phyloP scores from a whole-genome alignment of 306 rosid genomes.

The Vigna mungo region DNA sequence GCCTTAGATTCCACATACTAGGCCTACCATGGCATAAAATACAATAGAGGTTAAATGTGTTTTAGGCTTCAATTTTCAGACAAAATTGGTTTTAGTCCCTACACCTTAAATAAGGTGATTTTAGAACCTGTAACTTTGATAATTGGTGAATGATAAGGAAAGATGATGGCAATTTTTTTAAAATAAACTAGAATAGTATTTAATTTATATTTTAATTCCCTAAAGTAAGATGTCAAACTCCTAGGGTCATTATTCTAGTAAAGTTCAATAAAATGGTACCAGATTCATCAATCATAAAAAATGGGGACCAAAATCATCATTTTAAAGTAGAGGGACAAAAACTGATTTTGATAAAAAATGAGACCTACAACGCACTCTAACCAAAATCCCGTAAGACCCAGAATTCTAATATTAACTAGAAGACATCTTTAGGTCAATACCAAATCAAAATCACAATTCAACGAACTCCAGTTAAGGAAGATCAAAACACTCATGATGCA shows the following conservation, averaged over 20 bases:
- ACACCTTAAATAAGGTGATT: neutral
- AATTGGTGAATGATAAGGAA: neutral
- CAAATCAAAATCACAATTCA: conserved; percentile 9
- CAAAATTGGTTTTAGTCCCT: neutral
- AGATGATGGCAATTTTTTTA: too few species aligned
- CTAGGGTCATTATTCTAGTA: too few species aligned
- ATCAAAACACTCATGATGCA: conserved; percentile 7
- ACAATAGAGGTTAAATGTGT: neutral
- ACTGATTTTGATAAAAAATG: neutral
- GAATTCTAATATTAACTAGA: neutral
- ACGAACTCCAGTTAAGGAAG: conserved; percentile 5
- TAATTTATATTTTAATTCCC: too few species aligned
- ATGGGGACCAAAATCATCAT: too few species aligned
- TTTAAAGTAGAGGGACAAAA: neutral
- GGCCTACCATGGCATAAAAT: conserved; percentile 25
- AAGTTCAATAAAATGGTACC: too few species aligned
- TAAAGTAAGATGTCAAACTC: too few species aligned
- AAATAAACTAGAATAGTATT: too few species aligned
- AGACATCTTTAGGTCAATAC: neutral
- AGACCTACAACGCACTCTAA: neutral
- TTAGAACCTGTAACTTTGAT: neutral
- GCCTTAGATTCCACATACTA: conserved; percentile 20
- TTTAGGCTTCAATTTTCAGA: neutral
- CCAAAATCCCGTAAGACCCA: neutral
- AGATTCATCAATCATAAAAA: too few species aligned